phyloP scores from a whole-genome alignment of 108 stramenopile species.

The Phaeodactylum tricornutum region DNA sequence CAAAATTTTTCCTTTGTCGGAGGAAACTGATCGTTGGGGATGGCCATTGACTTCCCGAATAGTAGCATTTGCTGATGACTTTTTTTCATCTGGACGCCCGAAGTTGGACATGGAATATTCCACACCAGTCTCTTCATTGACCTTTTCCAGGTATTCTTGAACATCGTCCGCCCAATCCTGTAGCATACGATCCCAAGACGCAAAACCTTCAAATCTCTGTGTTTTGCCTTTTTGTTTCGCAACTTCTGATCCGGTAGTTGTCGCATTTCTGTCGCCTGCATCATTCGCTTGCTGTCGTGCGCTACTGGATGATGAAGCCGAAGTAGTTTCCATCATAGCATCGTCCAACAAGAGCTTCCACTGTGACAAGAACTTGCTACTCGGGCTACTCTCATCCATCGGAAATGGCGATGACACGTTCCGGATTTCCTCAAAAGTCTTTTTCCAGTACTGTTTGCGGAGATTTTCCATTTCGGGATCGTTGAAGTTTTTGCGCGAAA shows the following conservation, averaged over 20 bases:
- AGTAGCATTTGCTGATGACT: conserved; percentile 8
- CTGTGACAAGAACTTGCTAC: conserved; percentile 11
- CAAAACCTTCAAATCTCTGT: conserved; percentile 59
- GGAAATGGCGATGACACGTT: conserved; percentile 11
- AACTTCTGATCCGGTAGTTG: too few relatives aligned
- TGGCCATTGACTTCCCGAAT: conserved; percentile 5
- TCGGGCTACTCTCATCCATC: conserved; percentile 4
- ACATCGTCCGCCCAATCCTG: conserved; percentile 76
- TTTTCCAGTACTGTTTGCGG: conserved; percentile 30
- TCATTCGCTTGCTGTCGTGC: conserved; percentile 1
- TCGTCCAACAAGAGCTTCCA: conserved; percentile 51
- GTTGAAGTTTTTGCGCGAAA: too few relatives aligned
- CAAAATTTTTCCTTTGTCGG: not conserved
- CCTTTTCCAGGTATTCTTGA: conserved; percentile 39
- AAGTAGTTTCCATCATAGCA: conserved; percentile 8
- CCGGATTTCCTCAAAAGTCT: conserved; percentile 50
- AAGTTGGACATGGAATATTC: conserved; percentile 32
- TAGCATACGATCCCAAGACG: conserved; percentile 61
- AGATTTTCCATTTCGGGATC: not conserved
- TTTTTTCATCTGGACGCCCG: conserved; percentile 21
- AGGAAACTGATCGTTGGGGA: conserved; percentile 1
- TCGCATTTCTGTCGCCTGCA: conserved; percentile 1
- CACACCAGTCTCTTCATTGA: conserved; percentile 24
- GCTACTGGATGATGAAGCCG: not conserved
- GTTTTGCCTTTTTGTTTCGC: not conserved